Evolutionary conservation across 1,284 basidiomycete genomes (phyloP), one percentile per base, ranked within the genome.

Genomic region (Naganishia liquefaciens): DNA sequence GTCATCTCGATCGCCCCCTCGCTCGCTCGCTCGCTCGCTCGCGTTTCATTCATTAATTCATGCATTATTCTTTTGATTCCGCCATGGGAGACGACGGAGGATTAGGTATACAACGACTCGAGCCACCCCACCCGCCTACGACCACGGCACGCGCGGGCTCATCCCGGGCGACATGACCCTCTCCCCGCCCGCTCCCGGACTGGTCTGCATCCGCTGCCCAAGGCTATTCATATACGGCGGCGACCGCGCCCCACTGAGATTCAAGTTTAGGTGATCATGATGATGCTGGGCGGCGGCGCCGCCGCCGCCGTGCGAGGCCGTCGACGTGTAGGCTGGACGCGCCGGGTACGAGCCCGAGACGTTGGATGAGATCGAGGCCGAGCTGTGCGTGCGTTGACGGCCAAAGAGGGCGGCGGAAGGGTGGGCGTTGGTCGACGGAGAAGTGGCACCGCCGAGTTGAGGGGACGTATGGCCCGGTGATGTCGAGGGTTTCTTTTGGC

Each of bases 401-500:
- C 25, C 43, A 51, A 61, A 25, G 47, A 54, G 21, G 33, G 27
- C 23, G 53, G n/a, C 21, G 40, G 13, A 2, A 30, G 46, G 3
- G 49, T 19, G 11, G 13, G 40, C n/a, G 39, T 7, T 7, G 39
- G 17, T n/a, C 33, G n/a, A n/a, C 49, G 40, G 37, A n/a, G 44
- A 23, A 3, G 54, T 28, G n/a, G 50, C 15, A 7, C 57, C 57
- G 37, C 44, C 46, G 10, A 60, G 6, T 39, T 11, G 43, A 19
- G 55, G 55, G 17, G 55, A 58, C 6, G 5, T 23, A 4, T 25
- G 25, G 25, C 11, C 25, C 43, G 43, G 55, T 13, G 21, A 28
- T 5, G 46, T 50, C 17, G 57, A 10, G 4, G 46, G 25, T 17
- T 51, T 52, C 39, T 33, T 54, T 65, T 77, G 74, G 10, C 77